Evolutionary conservation across 495 filamentous ascomycete species (phyloP), one percentile per base, ranked within the genome.

Genomic region (Neurospora tetrasperma): DNA sequence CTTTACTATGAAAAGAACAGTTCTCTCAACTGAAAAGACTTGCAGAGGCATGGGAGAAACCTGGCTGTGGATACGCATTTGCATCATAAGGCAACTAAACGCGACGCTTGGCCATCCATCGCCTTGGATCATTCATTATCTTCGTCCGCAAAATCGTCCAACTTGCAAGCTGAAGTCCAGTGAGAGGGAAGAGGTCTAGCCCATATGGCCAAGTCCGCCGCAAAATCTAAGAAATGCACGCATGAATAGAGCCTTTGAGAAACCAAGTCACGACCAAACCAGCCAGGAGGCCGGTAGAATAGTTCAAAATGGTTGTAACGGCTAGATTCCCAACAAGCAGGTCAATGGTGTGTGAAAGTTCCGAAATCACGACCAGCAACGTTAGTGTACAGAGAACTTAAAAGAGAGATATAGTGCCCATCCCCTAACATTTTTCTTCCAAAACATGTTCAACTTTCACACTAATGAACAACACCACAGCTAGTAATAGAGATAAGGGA

Each of bases 321-420:
- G 71, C 31, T 16, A 16, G 16, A 66, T 42, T 54, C 70, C 9
- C 40, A 71, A 54, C 46, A 14, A 59, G 23, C 23, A 59, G 20
- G 11, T 27, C 23, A 20, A 59, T 31, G 5, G 27, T 23, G 48
- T 59, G 11, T 11, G 4, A 14, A 59, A 59, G 5, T 3, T 31
- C 23, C 12, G 12, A 3, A 7, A 31, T 23, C n/a, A 31, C 1
- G 0, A 31, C 23, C 2, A 3, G 0, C 0, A 8, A 1, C 7
- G 12, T 31, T 59, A 59, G 48, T 16, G 12, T 1, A 1, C 23
- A 62, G 27, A 0, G 23, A 0, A 35, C 16, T 9, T 18, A 18
- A 6, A 6, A 18, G 54, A 1, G 3, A 14, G 27, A 9, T 31
- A 10, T 66, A 35, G 54, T 1, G 27, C 27, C 5, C 4, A 11